Evolutionary conservation across 2,329 filamentous ascomycete species (phyloP).

Genomic region (Dactylella cylindrospora): DNA sequence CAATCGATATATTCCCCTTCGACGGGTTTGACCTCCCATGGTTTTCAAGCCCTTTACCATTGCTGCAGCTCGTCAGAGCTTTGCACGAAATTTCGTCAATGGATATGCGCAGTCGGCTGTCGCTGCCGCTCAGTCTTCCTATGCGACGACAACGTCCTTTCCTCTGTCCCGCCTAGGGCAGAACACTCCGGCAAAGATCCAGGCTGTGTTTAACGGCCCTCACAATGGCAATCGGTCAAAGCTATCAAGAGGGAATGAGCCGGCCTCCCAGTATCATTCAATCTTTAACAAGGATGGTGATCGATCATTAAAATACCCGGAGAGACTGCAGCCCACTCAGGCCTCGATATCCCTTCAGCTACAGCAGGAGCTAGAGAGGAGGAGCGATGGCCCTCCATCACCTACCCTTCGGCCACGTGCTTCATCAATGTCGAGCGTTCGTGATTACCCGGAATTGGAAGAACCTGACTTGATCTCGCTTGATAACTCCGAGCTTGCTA

Average conservation of each 20-base stretch:
- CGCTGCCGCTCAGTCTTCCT: conserved; percentile 83
- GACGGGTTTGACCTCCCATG: conserved; percentile 42
- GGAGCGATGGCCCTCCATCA: conserved; percentile 29
- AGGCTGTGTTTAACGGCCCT: conserved; percentile 52
- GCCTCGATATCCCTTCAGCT: conserved; percentile 36
- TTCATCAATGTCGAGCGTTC: conserved; percentile 38
- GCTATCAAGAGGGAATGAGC: conserved; percentile 16
- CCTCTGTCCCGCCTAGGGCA: conserved; percentile 63
- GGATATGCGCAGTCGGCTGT: conserved; percentile 98
- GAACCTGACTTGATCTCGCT: conserved; percentile 32
- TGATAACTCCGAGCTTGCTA: conserved; percentile 11
- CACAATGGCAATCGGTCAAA: conserved; percentile 54
- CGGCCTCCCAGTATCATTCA: conserved; percentile 40
- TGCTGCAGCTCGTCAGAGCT: conserved; percentile 90
- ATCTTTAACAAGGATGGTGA: conserved; percentile 46
- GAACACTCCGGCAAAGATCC: conserved; percentile 60
- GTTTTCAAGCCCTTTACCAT: conserved; percentile 66
- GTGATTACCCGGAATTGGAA: conserved; percentile 37
- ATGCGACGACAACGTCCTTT: conserved; percentile 70
- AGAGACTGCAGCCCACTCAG: conserved; percentile 22
- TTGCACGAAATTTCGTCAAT: conserved; percentile 94
- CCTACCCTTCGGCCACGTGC: conserved; percentile 35
- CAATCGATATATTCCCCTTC: conserved; percentile 30
- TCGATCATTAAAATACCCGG: conserved; percentile 37
- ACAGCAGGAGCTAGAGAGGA: conserved; percentile 40